These are phyloP conservation scores for Melastoma candidum DNA, from an alignment of 441 rosid genomes.

Conservation along the genomic window DNA sequence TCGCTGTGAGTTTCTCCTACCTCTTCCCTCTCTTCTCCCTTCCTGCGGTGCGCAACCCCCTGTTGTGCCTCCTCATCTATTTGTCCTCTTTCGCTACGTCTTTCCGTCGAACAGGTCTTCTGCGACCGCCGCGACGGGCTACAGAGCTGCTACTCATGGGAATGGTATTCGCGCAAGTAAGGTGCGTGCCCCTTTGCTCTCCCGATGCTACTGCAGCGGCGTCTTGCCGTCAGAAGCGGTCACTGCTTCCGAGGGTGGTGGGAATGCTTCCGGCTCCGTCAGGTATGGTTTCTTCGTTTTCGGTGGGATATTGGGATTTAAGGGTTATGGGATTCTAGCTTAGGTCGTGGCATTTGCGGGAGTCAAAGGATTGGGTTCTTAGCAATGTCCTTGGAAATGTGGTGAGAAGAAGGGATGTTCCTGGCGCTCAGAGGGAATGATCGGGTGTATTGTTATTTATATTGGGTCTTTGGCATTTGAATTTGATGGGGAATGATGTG, in stretches of 20 bases:
- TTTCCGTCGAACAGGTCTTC: constrained; percentile 19
- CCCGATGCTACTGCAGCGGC: constrained; percentile 38
- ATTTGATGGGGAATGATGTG: background rate
- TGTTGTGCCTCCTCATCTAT: background rate
- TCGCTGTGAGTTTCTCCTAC: background rate
- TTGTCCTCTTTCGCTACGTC: background rate
- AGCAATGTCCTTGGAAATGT: too few relatives aligned
- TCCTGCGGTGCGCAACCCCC: background rate
- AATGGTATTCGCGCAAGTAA: constrained; percentile 7
- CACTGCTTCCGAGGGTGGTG: constrained; percentile 15
- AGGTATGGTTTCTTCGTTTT: constrained; percentile 20
- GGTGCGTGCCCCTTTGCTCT: constrained; percentile 10
- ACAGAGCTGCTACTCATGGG: constrained; percentile 8
- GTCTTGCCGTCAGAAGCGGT: constrained; percentile 31
- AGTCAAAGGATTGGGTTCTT: too few relatives aligned
- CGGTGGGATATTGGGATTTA: background rate
- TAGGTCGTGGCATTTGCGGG: background rate
- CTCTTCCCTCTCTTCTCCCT: constrained; percentile 27
- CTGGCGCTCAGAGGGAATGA: too few relatives aligned
- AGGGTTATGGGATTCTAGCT: background rate
- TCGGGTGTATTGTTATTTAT: background rate
- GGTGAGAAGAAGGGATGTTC: too few relatives aligned
- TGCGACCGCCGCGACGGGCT: constrained; percentile 12
- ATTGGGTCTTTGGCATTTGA: background rate
- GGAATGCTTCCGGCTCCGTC: constrained; percentile 23